A percentile compares a stretch with the other conserved stretches of the same genome.
phyloP scores from a whole-genome alignment of 345 rosid species.

The Eucalyptus regnans region DNA sequence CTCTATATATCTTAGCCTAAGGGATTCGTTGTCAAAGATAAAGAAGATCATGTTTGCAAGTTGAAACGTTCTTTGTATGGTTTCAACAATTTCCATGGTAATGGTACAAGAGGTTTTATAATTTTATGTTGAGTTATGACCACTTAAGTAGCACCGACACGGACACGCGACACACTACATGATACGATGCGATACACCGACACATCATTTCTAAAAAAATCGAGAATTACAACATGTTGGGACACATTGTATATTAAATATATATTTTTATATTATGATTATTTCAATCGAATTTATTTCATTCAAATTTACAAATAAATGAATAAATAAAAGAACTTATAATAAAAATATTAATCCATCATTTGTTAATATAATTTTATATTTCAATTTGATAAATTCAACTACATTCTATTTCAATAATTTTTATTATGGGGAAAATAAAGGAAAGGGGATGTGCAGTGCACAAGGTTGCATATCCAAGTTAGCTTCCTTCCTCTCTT shows the following conservation, averaged over 20 bases:
- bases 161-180: fast-evolving
- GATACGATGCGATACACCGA: fast-evolving
- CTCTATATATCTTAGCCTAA: not conserved
- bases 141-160: too few relatives aligned
- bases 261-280: too few relatives aligned
- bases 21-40: not conserved
- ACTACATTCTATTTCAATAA: too few relatives aligned
- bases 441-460: not conserved
- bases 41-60: not conserved
- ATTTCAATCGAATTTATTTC: too few relatives aligned
- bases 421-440: too few relatives aligned
- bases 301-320: too few relatives aligned
- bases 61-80: not conserved
- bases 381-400: too few relatives aligned
- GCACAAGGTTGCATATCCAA: conserved; percentile 3
- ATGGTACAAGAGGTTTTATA: not conserved
- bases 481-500: not conserved
- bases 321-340: too few relatives aligned
- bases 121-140: not conserved
- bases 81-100: not conserved
- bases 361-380: too few relatives aligned
- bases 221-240: fast-evolving
- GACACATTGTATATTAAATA: too few relatives aligned
- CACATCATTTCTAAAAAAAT: too few relatives aligned
- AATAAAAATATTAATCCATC: too few relatives aligned